Conservation (phyloP, 2,329 filamentous ascomycete genomes). For the Colletotrichum abscissum region DNA sequence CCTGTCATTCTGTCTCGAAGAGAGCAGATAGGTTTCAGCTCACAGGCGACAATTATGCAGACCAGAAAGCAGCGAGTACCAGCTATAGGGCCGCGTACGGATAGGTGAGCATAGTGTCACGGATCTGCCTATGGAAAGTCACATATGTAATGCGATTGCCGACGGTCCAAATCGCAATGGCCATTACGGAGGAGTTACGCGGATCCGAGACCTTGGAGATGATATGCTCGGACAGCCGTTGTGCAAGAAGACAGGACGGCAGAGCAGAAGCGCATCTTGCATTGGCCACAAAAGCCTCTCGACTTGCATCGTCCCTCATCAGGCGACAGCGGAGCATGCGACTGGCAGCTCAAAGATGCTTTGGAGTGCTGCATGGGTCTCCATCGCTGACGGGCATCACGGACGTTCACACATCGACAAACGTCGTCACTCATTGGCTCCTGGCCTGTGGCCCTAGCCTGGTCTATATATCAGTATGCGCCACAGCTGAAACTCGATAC, state of each 20-base stretch:
- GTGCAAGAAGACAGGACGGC: neutral
- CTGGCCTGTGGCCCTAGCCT: constrained; percentile 39
- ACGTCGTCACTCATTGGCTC: constrained; percentile 44
- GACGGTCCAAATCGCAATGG: constrained; percentile 34
- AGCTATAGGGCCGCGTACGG: neutral
- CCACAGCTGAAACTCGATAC: constrained; percentile 50
- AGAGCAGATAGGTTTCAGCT: constrained; percentile 10
- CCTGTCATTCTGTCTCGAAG: constrained; percentile 2
- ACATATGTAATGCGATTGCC: constrained; percentile 44
- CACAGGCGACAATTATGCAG: constrained; percentile 8
- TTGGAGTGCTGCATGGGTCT: constrained; percentile 13
- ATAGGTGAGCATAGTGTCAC: constrained; percentile 36
- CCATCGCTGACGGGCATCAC: constrained; percentile 40
- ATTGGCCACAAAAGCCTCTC: constrained; percentile 15
- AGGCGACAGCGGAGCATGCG: constrained; percentile 23
- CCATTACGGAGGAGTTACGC: constrained; percentile 20
- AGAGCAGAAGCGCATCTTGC: constrained; percentile 2
- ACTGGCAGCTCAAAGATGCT: constrained; percentile 6
- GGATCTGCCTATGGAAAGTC: constrained; percentile 45
- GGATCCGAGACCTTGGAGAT: constrained; percentile 27
- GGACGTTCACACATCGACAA: constrained; percentile 31
- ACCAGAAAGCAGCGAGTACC: neutral
- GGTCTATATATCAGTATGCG: constrained; percentile 44
- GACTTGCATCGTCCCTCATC: constrained; percentile 14
- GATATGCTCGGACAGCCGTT: neutral